Evolutionary conservation across 352 stramenopile genomes (phyloP).

Genomic region (Pythium utonaiense): DNA sequence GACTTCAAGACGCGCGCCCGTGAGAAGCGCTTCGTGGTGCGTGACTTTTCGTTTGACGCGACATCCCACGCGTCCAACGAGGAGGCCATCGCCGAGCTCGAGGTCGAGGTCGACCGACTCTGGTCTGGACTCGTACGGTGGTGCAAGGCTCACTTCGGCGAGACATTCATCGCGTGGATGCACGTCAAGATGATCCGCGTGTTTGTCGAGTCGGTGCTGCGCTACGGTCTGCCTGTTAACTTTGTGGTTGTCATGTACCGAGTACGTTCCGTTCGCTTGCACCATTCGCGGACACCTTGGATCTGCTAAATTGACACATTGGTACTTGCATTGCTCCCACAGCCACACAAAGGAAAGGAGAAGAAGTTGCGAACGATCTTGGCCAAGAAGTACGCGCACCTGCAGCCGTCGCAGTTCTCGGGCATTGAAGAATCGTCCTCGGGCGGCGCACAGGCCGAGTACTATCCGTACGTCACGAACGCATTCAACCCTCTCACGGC

Average conservation of each 20-base stretch:
- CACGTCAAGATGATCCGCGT: slow-evolving; percentile 97
- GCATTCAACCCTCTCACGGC: slow-evolving; percentile 62
- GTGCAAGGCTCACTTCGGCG: slow-evolving; percentile 98
- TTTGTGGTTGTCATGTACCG: slow-evolving; percentile 88
- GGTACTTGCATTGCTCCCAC: no score
- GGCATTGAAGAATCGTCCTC: slow-evolving; percentile 63
- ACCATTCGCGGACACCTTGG: no score
- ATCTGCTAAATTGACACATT: no score
- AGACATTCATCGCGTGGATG: slow-evolving; percentile 98
- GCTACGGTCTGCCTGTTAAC: slow-evolving; percentile 97
- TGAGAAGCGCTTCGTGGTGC: slow-evolving; percentile 92
- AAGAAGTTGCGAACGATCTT: slow-evolving; percentile 80
- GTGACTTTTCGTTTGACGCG: slow-evolving; percentile 92
- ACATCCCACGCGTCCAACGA: slow-evolving; percentile 85
- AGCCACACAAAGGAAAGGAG: slow-evolving; percentile 76
- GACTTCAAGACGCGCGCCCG: slow-evolving; percentile 91
- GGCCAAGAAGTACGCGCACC: slow-evolving; percentile 81
- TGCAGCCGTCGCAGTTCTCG: slow-evolving; percentile 82
- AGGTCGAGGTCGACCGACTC: slow-evolving; percentile 93
- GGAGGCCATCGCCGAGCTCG: slow-evolving; percentile 79
- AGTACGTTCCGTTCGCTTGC: slow-evolving; percentile 44
- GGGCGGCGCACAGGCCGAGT: slow-evolving; percentile 59
- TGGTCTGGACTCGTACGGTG: slow-evolving; percentile 93
- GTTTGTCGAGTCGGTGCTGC: slow-evolving; percentile 97
- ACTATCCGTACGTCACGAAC: slow-evolving; percentile 83